These are phyloP conservation scores for Saprolegnia diclina DNA, from an alignment of 352 stramenopile genomes.

Conservation along the genomic window DNA sequence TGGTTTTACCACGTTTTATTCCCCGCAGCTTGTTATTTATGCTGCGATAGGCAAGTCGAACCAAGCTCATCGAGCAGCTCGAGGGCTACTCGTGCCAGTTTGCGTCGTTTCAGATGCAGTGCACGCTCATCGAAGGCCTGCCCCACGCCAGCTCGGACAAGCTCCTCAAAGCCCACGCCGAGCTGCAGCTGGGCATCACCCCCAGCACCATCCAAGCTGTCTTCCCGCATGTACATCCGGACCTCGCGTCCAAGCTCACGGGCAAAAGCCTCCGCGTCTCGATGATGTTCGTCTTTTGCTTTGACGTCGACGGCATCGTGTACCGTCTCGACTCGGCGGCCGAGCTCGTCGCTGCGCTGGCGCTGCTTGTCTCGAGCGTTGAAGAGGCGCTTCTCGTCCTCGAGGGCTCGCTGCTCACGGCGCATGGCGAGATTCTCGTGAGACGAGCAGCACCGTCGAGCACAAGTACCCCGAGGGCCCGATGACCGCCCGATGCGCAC, in stretches of 20 bases:
- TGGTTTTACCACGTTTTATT: slow-evolving; percentile 10
- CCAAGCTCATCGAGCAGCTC: slow-evolving; percentile 51
- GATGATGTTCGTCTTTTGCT: slow-evolving; percentile 22
- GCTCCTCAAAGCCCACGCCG: slow-evolving; percentile 44
- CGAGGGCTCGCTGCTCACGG: slow-evolving; percentile 44
- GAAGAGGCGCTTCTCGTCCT: slow-evolving; percentile 45
- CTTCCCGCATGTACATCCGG: slow-evolving; percentile 60
- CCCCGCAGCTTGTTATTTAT: not conserved
- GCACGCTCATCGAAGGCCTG: slow-evolving; percentile 38
- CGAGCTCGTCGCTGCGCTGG: slow-evolving; percentile 1
- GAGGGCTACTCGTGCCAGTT: slow-evolving; percentile 56
- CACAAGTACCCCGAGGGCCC: not conserved
- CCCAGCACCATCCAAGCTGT: slow-evolving; percentile 52
- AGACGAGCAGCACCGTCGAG: not conserved
- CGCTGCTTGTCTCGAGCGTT: slow-evolving; percentile 38
- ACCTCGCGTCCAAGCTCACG: slow-evolving; percentile 48
- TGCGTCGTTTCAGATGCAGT: slow-evolving; percentile 35
- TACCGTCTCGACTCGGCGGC: slow-evolving; percentile 1
- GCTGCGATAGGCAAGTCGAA: slow-evolving; percentile 1
- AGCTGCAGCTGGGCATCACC: slow-evolving; percentile 43
- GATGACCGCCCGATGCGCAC: no score
- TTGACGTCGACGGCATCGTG: slow-evolving; percentile 13
- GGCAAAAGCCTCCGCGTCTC: slow-evolving; percentile 16
- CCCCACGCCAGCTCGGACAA: slow-evolving; percentile 37
- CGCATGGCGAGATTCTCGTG: slow-evolving; percentile 30